These are phyloP conservation scores for Adenanthera pavonina DNA, from an alignment of 306 rosid genomes.

Conservation along the genomic window DNA sequence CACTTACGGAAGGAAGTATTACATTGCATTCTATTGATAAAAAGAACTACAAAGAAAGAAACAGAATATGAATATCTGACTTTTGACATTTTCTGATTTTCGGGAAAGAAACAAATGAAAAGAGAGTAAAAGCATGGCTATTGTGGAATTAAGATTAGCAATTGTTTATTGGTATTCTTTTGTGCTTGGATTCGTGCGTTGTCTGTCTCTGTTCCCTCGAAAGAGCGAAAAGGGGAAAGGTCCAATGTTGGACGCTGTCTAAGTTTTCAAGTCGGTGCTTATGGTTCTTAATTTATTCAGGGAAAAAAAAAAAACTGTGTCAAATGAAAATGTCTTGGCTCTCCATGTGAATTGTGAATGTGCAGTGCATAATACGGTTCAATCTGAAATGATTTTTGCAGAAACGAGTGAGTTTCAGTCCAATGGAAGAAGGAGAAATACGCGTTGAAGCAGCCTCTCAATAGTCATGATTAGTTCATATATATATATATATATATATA, in stretches of 20 bases:
- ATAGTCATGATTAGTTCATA: conserved; percentile 16
- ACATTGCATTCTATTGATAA: too few species aligned
- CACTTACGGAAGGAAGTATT: background rate
- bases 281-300: background rate
- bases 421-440: conserved; percentile 56
- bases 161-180: background rate
- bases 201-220: background rate
- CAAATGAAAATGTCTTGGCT: too few species aligned
- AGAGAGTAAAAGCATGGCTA: too few species aligned
- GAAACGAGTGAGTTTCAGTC: conserved; percentile 74
- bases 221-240: background rate
- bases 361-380: background rate
- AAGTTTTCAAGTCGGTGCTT: background rate
- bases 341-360: background rate
- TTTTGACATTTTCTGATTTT: background rate
- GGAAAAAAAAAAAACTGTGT: too few species aligned
- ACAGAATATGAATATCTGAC: background rate
- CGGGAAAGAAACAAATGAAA: background rate
- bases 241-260: background rate
- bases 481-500: background rate
- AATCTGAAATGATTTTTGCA: conserved; percentile 41
- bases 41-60: too few species aligned
- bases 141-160: background rate
- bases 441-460: conserved; percentile 34
- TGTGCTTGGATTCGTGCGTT: background rate